Conservation (phyloP, 805 yeast genomes). For the Kodamaea leandrae region DNA sequence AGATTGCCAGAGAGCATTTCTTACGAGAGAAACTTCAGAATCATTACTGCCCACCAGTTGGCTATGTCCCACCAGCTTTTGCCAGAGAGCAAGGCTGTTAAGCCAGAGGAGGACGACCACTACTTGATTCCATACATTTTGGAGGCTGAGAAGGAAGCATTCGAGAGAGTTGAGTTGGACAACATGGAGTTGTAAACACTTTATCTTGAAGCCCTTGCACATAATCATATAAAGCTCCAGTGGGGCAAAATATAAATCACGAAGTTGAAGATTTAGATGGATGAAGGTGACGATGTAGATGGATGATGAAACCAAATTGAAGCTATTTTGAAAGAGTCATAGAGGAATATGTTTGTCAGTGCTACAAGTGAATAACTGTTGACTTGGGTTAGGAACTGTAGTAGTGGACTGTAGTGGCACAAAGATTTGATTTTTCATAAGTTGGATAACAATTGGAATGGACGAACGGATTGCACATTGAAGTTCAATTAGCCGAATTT, state of each 20-base stretch:
- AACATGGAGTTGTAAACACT: constrained; percentile 48
- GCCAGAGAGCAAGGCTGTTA: constrained; percentile 74
- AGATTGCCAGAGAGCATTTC: constrained; percentile 83
- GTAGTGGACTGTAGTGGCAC: no score
- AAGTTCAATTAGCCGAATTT: no score
- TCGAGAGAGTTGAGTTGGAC: constrained; percentile 86
- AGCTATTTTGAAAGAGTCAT: no score
- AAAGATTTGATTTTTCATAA: no score
- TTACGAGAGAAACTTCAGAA: constrained; percentile 90
- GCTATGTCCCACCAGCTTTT: constrained; percentile 80
- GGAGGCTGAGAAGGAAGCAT: constrained; percentile 91
- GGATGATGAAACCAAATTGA: no score
- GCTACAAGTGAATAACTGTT: no score
- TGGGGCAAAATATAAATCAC: background rate
- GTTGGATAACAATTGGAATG: no score
- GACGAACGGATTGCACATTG: no score
- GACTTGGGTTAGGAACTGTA: no score
- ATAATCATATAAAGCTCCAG: constrained; percentile 1
- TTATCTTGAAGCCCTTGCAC: background rate
- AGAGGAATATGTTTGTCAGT: no score
- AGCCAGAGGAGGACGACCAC: constrained; percentile 76
- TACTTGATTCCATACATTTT: constrained; percentile 85
- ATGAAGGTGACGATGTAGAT: no score
- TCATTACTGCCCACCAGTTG: constrained; percentile 87
- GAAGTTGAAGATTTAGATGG: background rate